Evolutionary conservation across 306 rosid genomes (phyloP), one percentile per base, ranked within the genome.

Genomic region (Cicer bijugum): DNA sequence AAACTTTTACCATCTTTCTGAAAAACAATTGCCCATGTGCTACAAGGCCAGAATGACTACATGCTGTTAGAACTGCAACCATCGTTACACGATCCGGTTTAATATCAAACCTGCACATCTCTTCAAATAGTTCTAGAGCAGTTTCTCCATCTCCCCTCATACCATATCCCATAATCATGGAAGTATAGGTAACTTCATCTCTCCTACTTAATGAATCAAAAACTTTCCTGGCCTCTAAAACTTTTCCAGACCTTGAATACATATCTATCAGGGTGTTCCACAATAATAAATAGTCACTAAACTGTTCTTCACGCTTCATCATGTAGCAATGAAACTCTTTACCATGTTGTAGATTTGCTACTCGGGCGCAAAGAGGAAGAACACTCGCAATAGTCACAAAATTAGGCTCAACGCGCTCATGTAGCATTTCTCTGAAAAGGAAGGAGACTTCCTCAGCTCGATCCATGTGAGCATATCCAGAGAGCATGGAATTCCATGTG

Each of bases 351-450:
- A 94, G 89, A 83, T 94, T 85, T 11, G 92, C 92, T 53, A 86
- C 86, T 76, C 95, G 91, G 61, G 97, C 96, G 47, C 96, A 91
- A n/a, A 94, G 88, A 12, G 97, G 95, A 60, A 91, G 96, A 75
- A 94, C 83, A 61, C 97, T 87, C 16, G 93, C 96, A 75, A 89
- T 87, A 48, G 98, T 94, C 72, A 91, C 90, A 62, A 72, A 77
- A 75, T 82, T 89, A 39, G 98, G 98, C 82, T 84, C 86, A 67
- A 85, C 43, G 16, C 96, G 84, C 15, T 80, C 80, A 20, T 8
- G 74, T 73, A 91, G 28, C 90, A 91, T 85, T 71, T 91, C 91
- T 67, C 92, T 88, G 38, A 94, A 91, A n/a, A 91, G 86, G 75
- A 76, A 78, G 16, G 91, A 79, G 37, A 85, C 97, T 69, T 91